phyloP scores from a whole-genome alignment of 345 rosid genomes.

The Lumnitzera racemosa region DNA sequence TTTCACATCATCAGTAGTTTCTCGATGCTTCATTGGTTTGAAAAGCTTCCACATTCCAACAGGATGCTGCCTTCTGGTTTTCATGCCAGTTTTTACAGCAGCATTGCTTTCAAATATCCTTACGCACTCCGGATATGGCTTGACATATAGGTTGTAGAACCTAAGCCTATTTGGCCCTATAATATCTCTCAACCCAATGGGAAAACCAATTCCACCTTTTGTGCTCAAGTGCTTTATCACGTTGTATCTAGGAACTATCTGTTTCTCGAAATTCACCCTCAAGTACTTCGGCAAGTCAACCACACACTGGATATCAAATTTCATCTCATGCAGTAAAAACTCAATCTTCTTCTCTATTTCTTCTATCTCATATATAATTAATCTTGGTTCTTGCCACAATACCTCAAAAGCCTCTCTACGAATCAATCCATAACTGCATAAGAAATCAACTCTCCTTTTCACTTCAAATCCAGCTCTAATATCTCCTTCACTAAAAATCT shows the following conservation, averaged over 20 bases:
- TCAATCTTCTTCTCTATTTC: slow-evolving; percentile 70
- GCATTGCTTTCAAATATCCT: slow-evolving; percentile 56
- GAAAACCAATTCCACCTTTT: slow-evolving; percentile 57
- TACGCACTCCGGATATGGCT: slow-evolving; percentile 85
- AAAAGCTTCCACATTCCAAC: slow-evolving; percentile 69
- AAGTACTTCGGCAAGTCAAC: slow-evolving; percentile 72
- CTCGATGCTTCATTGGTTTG: slow-evolving; percentile 36
- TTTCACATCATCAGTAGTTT: slow-evolving; percentile 44
- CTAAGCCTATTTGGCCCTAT: slow-evolving; percentile 62
- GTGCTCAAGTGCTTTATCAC: slow-evolving; percentile 59
- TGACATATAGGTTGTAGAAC: slow-evolving; percentile 71
- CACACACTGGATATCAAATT: slow-evolving; percentile 35
- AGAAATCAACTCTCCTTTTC: slow-evolving; percentile 69
- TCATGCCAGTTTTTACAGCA: slow-evolving; percentile 8
- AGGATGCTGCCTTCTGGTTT: slow-evolving; percentile 31
- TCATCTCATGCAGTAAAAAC: slow-evolving; percentile 47
- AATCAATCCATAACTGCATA: slow-evolving; percentile 63
- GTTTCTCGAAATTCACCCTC: slow-evolving; percentile 74
- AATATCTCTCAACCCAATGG: slow-evolving; percentile 58
- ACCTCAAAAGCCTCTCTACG: slow-evolving; percentile 71
- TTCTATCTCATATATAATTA: slow-evolving; percentile 43
- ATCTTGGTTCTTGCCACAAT: slow-evolving; percentile 77
- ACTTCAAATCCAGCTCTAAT: slow-evolving; percentile 69
- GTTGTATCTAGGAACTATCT: slow-evolving; percentile 59
- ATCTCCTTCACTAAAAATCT: slow-evolving; percentile 39